Conservation (phyloP, 192 early-diverging fungal species). For the Linnemannia hyalina region DNA sequence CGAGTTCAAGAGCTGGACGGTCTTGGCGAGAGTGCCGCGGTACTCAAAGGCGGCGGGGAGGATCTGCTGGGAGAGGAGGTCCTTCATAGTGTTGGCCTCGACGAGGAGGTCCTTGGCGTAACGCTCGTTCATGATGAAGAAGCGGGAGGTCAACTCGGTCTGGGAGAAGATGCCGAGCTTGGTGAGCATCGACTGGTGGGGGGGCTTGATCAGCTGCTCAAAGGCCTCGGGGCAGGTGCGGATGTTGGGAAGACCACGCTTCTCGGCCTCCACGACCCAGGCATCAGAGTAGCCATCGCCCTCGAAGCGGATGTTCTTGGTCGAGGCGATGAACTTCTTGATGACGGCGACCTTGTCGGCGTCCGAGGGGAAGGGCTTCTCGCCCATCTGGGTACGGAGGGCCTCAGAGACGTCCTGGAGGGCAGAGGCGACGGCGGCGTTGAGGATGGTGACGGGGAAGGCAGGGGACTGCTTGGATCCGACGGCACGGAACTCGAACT, state of each 20-base stretch:
- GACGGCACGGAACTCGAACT: constrained; percentile 99
- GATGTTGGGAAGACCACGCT: constrained; percentile 98
- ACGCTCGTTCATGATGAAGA: constrained; percentile 97
- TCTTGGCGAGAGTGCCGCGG: constrained; percentile 90
- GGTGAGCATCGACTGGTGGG: constrained; percentile 83
- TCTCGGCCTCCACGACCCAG: constrained; percentile 93
- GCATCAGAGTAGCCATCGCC: constrained; percentile 97
- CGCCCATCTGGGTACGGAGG: constrained; percentile 86
- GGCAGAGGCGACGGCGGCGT: constrained; percentile 91
- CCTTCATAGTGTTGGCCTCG: constrained; percentile 90
- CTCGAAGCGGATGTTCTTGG: constrained; percentile 94
- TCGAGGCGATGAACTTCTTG: constrained; percentile 82
- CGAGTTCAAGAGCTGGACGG: constrained; percentile 78
- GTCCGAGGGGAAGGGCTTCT: constrained; percentile 79
- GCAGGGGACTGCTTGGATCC: constrained; percentile 98
- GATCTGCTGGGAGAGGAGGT: constrained; percentile 86
- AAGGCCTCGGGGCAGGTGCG: constrained; percentile 91
- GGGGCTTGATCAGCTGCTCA: constrained; percentile 78
- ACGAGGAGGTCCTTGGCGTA: constrained; percentile 97
- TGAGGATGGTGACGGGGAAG: constrained; percentile 95
- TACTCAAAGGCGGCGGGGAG: constrained; percentile 90
- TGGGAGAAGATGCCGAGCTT: constrained; percentile 87
- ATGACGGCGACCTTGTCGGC: constrained; percentile 94
- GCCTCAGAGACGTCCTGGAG: constrained; percentile 79
- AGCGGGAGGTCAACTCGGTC: constrained; percentile 91